Evolutionary conservation across 805 yeast genomes (phyloP), one percentile per base, ranked within the genome.

Genomic region (Ogataea zsoltii): DNA sequence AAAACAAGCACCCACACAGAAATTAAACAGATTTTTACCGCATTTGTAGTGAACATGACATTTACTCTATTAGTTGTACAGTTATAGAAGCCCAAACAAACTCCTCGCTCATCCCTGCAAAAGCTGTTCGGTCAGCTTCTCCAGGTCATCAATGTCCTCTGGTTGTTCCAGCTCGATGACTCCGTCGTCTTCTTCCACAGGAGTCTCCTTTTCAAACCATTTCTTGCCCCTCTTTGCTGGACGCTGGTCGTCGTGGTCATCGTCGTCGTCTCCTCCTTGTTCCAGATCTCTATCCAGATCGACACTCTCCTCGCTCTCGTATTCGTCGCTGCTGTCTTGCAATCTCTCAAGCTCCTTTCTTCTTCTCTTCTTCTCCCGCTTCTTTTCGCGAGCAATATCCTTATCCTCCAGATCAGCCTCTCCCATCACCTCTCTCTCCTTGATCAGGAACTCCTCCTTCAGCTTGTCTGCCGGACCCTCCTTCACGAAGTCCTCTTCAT

Each of bases 141-240:
- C 99, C 66, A 94, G 76, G 61, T 94, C 99, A 65, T 89, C 97
- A 63, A 94, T 72, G 14, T 96, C 86, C 58, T 88, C 86, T 13
- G 97, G 97, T 57, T 83, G 88, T 56, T 88, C 95, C 37, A 88
- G 73, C 68, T 91, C 96, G 49, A 87, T 70, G 38, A 85, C 69
- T 9, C 63, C 58, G 9, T 62, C 62, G 16, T 62, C 56, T 11
- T 50, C 50, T 29, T 54, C 58, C n/a, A n/a, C n/a, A 10, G 55
- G 56, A 3, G 57, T 55, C 37, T 66, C 66, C 44, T 63, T 66
- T 53, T 74, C 72, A 55, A 76, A 77, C 83, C 82, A 77, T 57
- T 70, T 76, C 53, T 51, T 57, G 72, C 74, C 61, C 68, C 69
- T 69, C 60, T 61, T 65, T 33, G 43, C 50, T 7, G 58, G 61